Conservation (phyloP, 2,329 filamentous ascomycete genomes). For the Ilyonectria sp. region DNA sequence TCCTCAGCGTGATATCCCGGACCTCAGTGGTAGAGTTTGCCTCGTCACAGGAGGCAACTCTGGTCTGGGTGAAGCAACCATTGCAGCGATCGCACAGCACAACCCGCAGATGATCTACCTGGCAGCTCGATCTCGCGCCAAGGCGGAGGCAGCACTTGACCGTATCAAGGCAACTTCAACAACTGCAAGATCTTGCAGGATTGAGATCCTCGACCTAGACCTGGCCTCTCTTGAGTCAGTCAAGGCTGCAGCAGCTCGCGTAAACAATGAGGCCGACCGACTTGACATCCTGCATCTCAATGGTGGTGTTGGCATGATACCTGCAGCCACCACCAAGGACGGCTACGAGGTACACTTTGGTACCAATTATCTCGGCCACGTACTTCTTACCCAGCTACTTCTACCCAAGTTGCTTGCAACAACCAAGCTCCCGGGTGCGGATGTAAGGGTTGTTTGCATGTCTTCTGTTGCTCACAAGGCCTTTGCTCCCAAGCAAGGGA, state of each 20-base stretch:
- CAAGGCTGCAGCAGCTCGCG: constrained; percentile 15
- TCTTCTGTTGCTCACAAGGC: constrained; percentile 14
- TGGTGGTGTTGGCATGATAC: constrained; percentile 10
- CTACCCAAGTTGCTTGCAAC: constrained; percentile 24
- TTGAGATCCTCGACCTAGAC: constrained; percentile 22
- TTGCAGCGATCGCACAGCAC: constrained; percentile 8
- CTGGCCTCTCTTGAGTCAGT: constrained; percentile 19
- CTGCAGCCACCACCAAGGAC: constrained; percentile 13
- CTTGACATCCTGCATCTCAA: constrained; percentile 27
- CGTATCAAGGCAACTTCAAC: not conserved
- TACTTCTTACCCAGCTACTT: constrained; percentile 23
- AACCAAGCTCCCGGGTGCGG: constrained; percentile 12
- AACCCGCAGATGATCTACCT: constrained; percentile 4
- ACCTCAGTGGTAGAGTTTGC: constrained; percentile 16
- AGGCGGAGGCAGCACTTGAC: not conserved
- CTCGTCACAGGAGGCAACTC: constrained; percentile 25
- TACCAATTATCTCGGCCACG: constrained; percentile 26
- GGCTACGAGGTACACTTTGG: constrained; percentile 28
- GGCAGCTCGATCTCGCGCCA: constrained; percentile 9
- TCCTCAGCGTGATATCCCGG: constrained; percentile 21
- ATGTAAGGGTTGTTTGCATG: constrained; percentile 26
- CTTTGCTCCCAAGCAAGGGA: constrained; percentile 12
- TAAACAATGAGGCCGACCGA: constrained; percentile 16
- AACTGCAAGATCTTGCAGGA: not conserved
- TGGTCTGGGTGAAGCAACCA: constrained; percentile 16